These are phyloP conservation scores for Ogataea sp. DNA, from an alignment of 805 yeast genomes.

Conservation along the genomic window DNA sequence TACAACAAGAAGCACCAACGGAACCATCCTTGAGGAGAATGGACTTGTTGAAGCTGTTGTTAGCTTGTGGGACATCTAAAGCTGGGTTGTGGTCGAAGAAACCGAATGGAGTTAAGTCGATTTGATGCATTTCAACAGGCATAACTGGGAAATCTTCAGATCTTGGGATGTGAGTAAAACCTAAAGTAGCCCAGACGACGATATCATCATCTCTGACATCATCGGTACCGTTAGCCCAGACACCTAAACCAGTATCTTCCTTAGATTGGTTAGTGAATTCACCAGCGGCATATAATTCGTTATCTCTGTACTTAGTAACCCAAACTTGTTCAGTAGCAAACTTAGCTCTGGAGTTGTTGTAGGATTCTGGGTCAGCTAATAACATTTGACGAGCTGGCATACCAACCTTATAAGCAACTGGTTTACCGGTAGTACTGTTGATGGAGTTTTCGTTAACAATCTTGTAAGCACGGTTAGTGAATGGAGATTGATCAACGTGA, in stretches of 20 bases:
- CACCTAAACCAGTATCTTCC: constrained; percentile 59
- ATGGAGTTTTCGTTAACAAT: constrained; percentile 66
- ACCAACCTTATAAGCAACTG: constrained; percentile 68
- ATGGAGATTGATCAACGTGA: constrained; percentile 63
- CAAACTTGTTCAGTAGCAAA: constrained; percentile 74
- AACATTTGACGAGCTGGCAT: constrained; percentile 75
- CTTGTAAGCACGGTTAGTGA: constrained; percentile 66
- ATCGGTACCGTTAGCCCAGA: constrained; percentile 63
- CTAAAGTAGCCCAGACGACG: constrained; percentile 77
- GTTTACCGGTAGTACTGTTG: constrained; percentile 60
- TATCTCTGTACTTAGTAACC: constrained; percentile 73
- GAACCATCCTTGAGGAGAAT: constrained; percentile 25
- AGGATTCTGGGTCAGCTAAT: constrained; percentile 54
- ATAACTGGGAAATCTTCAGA: constrained; percentile 85
- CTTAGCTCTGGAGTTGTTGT: constrained; percentile 61
- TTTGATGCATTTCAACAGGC: constrained; percentile 75
- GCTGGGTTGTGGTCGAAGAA: constrained; percentile 77
- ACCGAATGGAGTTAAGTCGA: constrained; percentile 60
- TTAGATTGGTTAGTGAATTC: constrained; percentile 80
- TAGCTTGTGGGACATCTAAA: constrained; percentile 67
- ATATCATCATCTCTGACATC: constrained; percentile 65
- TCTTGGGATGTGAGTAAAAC: constrained; percentile 75
- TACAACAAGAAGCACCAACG: constrained; percentile 23
- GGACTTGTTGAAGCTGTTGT: constrained; percentile 61
- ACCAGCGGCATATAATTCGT: constrained; percentile 73